These are phyloP conservation scores for Globisporangium canariense DNA, from an alignment of 352 stramenopile species.

Conservation along the genomic window DNA sequence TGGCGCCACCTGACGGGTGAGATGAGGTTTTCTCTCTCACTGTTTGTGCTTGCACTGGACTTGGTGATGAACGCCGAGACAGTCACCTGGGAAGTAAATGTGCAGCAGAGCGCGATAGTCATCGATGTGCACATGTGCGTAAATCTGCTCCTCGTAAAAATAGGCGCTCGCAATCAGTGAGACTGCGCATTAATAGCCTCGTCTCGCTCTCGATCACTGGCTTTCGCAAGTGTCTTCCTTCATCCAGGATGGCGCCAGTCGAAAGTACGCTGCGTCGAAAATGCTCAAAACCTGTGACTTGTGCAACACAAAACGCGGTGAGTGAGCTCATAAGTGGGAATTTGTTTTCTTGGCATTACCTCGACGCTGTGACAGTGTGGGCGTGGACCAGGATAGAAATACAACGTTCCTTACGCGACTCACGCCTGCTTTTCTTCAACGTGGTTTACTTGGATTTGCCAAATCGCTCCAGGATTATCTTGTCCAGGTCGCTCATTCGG, in stretches of 20 bases:
- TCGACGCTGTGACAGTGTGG: neutral
- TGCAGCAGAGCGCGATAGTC: neutral
- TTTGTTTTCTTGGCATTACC: neutral
- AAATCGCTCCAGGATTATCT: constrained; percentile 28
- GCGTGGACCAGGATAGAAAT: neutral
- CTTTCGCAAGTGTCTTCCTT: neutral
- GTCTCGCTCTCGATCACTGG: neutral
- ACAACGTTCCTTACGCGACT: neutral
- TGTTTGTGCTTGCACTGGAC: neutral
- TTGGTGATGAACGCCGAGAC: neutral
- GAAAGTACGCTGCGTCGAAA: neutral
- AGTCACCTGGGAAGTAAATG: neutral
- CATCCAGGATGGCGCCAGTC: neutral
- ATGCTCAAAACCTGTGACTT: neutral
- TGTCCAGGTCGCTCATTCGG: constrained; percentile 35
- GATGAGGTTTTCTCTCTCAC: too few species aligned
- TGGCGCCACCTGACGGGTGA: constrained; percentile 1
- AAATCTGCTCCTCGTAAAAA: neutral
- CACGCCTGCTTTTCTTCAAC: neutral
- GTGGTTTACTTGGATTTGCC: constrained; percentile 7
- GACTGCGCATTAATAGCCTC: neutral
- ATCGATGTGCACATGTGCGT: neutral
- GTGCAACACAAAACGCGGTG: neutral
- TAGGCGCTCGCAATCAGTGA: neutral
- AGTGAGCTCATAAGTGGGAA: neutral